phyloP scores from a whole-genome alignment of 106 monocot species.

The Dendrobium chrysotoxum region DNA sequence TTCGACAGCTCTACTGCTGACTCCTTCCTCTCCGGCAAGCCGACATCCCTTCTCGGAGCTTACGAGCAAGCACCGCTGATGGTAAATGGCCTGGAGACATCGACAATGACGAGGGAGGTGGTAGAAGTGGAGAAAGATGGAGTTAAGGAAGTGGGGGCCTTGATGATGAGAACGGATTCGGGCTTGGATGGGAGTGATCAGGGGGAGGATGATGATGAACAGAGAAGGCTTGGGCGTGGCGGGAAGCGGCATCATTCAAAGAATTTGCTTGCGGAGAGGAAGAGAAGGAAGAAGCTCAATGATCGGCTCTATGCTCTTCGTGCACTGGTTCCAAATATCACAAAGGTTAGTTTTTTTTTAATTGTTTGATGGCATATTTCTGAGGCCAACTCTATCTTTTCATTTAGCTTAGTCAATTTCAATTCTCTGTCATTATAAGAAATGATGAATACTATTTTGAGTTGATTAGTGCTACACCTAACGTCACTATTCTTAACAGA shows the following conservation, averaged over 20 bases:
- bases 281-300: conserved; percentile 92
- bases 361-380: background rate
- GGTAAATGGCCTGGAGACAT: background rate
- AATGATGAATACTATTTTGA: background rate
- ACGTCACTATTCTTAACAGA: conserved; percentile 16
- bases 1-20: conserved; percentile 16
- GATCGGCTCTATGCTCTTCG: conserved; percentile 64
- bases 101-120: background rate
- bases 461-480: background rate
- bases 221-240: conserved; percentile 15
- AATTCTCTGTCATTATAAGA: too few relatives aligned
- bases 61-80: conserved; percentile 7
- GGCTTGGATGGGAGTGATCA: conserved; percentile 48
- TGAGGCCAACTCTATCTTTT: background rate
- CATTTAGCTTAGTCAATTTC: too few relatives aligned
- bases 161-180: conserved; percentile 22
- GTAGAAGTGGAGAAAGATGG: conserved; percentile 24
- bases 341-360: conserved; percentile 35
- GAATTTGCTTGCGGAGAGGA: conserved; percentile 86
- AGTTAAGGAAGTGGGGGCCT: background rate
- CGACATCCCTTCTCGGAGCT: background rate
- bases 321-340: conserved; percentile 84
- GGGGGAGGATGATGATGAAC: conserved; percentile 51
- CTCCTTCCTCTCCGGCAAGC: conserved; percentile 15
- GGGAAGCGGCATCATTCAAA: conserved; percentile 60